Percentiles rank a stretch among this genome's conserved stretches.
phyloP scores from a whole-genome alignment of 2,329 filamentous ascomycete genomes.

The Paecilomyces niveus region DNA sequence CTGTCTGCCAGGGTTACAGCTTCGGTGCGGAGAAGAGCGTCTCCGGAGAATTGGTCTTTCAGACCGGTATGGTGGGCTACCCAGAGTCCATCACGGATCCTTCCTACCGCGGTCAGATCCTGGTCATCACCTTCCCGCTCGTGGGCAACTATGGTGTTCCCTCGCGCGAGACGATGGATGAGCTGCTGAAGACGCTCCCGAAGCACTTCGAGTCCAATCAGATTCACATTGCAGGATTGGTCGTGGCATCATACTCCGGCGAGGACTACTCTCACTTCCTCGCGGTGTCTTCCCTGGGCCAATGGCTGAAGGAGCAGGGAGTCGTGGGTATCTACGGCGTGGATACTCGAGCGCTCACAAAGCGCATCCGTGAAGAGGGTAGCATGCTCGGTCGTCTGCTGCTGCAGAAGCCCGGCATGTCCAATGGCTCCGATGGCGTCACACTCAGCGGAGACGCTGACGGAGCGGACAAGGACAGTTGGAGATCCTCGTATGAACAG shows the following conservation, averaged over 20 bases:
- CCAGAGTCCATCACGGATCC: conserved; percentile 89
- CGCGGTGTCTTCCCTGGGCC: conserved; percentile 79
- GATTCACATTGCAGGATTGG: conserved; percentile 89
- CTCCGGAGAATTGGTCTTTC: conserved; percentile 95
- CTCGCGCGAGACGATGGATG: conserved; percentile 74
- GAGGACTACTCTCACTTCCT: conserved; percentile 95
- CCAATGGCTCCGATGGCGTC: conserved; percentile 33
- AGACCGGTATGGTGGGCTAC: conserved; percentile 99
- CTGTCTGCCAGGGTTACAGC: conserved; percentile 87
- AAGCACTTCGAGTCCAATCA: conserved; percentile 87
- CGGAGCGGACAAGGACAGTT: conserved; percentile 30
- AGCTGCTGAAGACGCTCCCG: conserved; percentile 76
- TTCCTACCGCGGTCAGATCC: conserved; percentile 85
- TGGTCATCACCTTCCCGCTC: conserved; percentile 92
- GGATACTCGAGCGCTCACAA: conserved; percentile 88
- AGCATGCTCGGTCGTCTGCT: conserved; percentile 93
- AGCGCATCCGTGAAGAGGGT: conserved; percentile 86
- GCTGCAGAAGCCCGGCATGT: conserved; percentile 54
- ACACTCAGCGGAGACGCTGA: conserved; percentile 17
- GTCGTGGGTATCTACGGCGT: conserved; percentile 92
- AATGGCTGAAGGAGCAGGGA: conserved; percentile 94
- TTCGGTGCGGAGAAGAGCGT: conserved; percentile 94
- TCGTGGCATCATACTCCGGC: conserved; percentile 85
- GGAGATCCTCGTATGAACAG: conserved; percentile 61
- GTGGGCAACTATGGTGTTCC: conserved; percentile 98